These are phyloP conservation scores for Colletotrichum musicola DNA, from an alignment of 2,329 filamentous ascomycete genomes.

Conservation along the genomic window DNA sequence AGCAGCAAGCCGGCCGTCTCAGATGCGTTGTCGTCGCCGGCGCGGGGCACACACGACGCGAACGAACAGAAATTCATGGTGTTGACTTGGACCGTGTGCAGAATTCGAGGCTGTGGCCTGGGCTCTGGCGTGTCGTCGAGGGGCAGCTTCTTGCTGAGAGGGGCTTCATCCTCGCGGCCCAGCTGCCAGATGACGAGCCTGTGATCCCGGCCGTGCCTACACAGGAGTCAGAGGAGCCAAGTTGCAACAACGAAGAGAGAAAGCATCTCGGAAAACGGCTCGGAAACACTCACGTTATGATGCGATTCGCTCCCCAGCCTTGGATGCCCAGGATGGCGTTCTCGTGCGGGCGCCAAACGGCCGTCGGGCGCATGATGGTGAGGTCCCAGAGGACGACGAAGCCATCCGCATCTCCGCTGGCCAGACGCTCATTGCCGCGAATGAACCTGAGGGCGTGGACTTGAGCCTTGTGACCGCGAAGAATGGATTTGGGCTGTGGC, in stretches of 20 bases:
- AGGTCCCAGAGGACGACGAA: constrained; percentile 91
- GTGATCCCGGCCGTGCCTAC: constrained; percentile 90
- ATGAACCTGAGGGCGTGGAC: constrained; percentile 84
- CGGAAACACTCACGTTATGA: constrained; percentile 80
- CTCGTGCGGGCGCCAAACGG: constrained; percentile 88
- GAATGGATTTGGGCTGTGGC: constrained; percentile 70
- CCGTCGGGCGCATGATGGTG: constrained; percentile 81
- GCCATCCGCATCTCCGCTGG: constrained; percentile 91
- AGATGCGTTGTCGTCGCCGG: constrained; percentile 7
- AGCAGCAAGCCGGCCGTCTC: constrained; percentile 63
- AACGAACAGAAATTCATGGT: constrained; percentile 97
- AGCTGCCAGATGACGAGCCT: constrained; percentile 89
- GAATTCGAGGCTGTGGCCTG: constrained; percentile 81
- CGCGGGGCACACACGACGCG: constrained; percentile 63
- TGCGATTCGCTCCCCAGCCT: constrained; percentile 76
- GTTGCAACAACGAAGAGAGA: not conserved
- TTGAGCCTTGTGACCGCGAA: constrained; percentile 86
- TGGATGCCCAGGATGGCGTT: constrained; percentile 81
- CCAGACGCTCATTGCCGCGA: constrained; percentile 78
- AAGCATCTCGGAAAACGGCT: not conserved
- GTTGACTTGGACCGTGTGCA: constrained; percentile 87
- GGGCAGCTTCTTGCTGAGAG: constrained; percentile 77
- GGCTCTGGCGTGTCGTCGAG: constrained; percentile 68
- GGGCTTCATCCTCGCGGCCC: constrained; percentile 67
- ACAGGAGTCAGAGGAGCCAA: constrained; percentile 1